Evolutionary conservation across 352 stramenopile species (phyloP).

Genomic region (Pythium scleroteichum): DNA sequence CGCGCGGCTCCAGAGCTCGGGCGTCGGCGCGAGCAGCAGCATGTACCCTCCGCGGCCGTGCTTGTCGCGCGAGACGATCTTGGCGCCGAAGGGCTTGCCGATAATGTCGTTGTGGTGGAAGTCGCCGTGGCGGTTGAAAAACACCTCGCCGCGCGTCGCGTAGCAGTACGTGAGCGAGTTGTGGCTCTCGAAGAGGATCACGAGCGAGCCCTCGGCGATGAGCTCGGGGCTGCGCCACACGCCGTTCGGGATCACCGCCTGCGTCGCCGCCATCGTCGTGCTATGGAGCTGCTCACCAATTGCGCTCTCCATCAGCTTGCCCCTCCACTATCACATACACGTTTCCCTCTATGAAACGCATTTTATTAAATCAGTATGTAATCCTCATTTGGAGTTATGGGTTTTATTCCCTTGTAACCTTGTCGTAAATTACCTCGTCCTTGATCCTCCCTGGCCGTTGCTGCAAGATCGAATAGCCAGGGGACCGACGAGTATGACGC

Average conservation of each 20-base stretch:
- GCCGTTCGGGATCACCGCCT: constrained; percentile 48
- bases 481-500: background rate
- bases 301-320: too few species aligned
- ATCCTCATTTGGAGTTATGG: too few species aligned
- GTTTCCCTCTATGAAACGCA: too few species aligned
- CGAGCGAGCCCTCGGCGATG: constrained; percentile 86
- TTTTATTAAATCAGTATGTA: too few species aligned
- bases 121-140: constrained; percentile 95
- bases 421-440: too few species aligned
- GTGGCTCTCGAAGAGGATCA: constrained; percentile 98
- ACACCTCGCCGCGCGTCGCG: constrained; percentile 89
- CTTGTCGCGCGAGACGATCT: constrained; percentile 70
- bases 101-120: constrained; percentile 98
- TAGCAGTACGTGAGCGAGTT: constrained; percentile 96
- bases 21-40: constrained; percentile 93
- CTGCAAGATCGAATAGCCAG: background rate
- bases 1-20: constrained; percentile 96
- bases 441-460: too few species aligned
- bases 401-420: too few species aligned
- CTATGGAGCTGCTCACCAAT: too few species aligned
- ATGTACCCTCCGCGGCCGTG: constrained; percentile 90
- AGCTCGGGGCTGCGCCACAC: constrained; percentile 64
- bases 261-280: background rate
- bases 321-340: too few species aligned
- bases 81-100: constrained; percentile 82